Base-by-base conservation (phyloP, 177 flowering plant species). In the Viscum album region DNA sequence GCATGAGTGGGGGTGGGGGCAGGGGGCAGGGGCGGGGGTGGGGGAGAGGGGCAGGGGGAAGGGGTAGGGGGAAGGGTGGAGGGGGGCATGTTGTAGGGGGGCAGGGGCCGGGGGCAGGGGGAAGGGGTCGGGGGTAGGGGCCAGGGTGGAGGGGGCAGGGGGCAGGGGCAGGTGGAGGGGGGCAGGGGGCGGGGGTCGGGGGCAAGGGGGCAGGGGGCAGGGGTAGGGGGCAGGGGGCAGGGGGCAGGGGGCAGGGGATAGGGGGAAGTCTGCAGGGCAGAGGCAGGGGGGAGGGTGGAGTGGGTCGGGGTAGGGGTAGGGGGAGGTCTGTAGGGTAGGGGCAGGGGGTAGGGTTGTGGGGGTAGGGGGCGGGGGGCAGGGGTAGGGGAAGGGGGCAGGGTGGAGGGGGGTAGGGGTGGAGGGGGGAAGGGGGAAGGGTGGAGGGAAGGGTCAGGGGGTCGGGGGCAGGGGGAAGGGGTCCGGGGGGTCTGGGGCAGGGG, bases 31-130 rank as follows among this genome's bases (percentile, higher is more conserved):
- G n/a, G n/a, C n/a, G n/a, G n/a, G n/a, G n/a, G n/a, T n/a, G n/a
- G n/a, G n/a, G n/a, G n/a, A n/a, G n/a, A n/a, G n/a, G n/a, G n/a
- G n/a, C n/a, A n/a, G n/a, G n/a, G n/a, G n/a, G n/a, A n/a, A n/a
- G 56, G 56, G 23, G 19, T 23, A 50, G 56, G 56, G 56, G 19
- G 56, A 23, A 16, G 56, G 56, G 56, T 23, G 19, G 56, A 23
- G 56, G 56, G 19, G 56, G 56, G 16, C 56, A 23, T 16, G 56
- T 23, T 23, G 56, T 16, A 23, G 56, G 19, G 56, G 56, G 56
- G 56, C 56, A 50, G 56, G 56, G 56, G 56, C 56, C 19, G 56
- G 56, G 56, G 56, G 56, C 56, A 50, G 56, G 56, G 56, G 56
- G 19, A 23, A 50, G 23, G 23, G 19, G 56, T 50, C 56, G 56